These are phyloP conservation scores for Ustilago lituana DNA, from an alignment of 1,284 basidiomycete species.

Conservation along the genomic window DNA sequence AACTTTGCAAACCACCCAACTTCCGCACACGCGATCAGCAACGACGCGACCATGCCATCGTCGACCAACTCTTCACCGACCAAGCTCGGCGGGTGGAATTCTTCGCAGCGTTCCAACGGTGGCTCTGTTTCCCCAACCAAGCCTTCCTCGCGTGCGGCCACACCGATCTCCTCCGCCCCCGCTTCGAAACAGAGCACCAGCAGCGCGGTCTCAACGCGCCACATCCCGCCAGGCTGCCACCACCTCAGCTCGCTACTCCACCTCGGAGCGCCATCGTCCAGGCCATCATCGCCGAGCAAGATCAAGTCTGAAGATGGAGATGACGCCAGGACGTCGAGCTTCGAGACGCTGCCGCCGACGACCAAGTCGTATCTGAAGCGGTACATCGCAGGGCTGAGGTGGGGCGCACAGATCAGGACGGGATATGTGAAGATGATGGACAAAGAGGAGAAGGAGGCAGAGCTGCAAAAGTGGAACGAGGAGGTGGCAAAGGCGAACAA, in stretches of 20 bases:
- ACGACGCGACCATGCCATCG: slow-evolving; percentile 31
- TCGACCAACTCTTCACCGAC: slow-evolving; percentile 26
- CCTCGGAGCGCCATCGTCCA: slow-evolving; percentile 7
- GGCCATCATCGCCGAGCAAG: slow-evolving; percentile 7
- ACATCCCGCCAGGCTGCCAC: slow-evolving; percentile 38
- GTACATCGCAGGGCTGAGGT: slow-evolving; percentile 57
- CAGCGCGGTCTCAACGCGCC: slow-evolving; percentile 6
- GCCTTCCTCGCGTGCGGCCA: slow-evolving; percentile 36
- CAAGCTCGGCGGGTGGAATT: slow-evolving; percentile 19
- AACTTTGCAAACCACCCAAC: too few relatives aligned
- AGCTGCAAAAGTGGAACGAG: slow-evolving; percentile 11
- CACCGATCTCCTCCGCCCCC: slow-evolving; percentile 8
- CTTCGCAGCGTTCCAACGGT: slow-evolving; percentile 30
- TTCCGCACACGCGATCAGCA: too few relatives aligned
- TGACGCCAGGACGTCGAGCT: slow-evolving; percentile 13
- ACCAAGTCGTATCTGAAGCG: slow-evolving; percentile 37
- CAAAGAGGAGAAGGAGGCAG: slow-evolving; percentile 40
- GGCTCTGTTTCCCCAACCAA: slow-evolving; percentile 38
- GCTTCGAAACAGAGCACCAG: neutral
- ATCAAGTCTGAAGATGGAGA: slow-evolving; percentile 42
- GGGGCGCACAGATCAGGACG: slow-evolving; percentile 50
- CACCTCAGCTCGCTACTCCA: slow-evolving; percentile 31
- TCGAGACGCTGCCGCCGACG: slow-evolving; percentile 20
- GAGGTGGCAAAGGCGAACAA: slow-evolving; percentile 24
- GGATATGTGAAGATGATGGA: slow-evolving; percentile 52